Base-by-base conservation (phyloP, 148 eudicot species). In the Silene latifolia region DNA sequence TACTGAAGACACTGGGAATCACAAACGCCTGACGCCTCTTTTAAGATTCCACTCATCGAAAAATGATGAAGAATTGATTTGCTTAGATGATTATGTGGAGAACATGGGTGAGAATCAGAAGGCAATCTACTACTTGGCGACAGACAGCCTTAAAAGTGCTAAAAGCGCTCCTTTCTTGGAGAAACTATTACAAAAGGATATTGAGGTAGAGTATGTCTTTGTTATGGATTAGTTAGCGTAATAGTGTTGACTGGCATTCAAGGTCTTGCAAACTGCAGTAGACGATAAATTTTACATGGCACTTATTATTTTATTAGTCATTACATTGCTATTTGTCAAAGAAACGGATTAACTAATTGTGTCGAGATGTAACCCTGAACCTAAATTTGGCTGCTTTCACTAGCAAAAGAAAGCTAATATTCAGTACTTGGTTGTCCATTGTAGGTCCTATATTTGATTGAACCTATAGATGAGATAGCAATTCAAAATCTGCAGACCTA, bases 401-500 rank as follows among this genome's bases (percentile, higher is more conserved):
- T n/a, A n/a, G n/a, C n/a, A n/a, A n/a, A n/a, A n/a, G n/a, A n/a
- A n/a, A n/a, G n/a, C n/a, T n/a, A n/a, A n/a, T n/a, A n/a, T n/a
- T n/a, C n/a, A n/a, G n/a, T n/a, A n/a, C n/a, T n/a, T n/a, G n/a
- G n/a, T n/a, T n/a, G n/a, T n/a, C n/a, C n/a, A n/a, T n/a, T n/a
- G n/a, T n/a, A n/a, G 83, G 83, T 80, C 59, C 71, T 80, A 35
- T 80, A 76, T 69, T 76, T 96, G 29, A 81, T 96, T 78, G 99
- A 96, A 80, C 99, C 99, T 54, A 92, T 96, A 67, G 99, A 96
- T 72, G 99, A 96, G 83, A 92, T 96, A 69, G 94, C 99, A 17
- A 91, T 96, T 80, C 98, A 92, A 83, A 96, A 90, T 80, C 83
- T 96, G 53, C 98, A 96, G 74, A 92, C 97, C 14, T 96, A 90